Base-by-base conservation (phyloP, 2,329 filamentous ascomycete genomes). In the Aspergillus texensis region DNA sequence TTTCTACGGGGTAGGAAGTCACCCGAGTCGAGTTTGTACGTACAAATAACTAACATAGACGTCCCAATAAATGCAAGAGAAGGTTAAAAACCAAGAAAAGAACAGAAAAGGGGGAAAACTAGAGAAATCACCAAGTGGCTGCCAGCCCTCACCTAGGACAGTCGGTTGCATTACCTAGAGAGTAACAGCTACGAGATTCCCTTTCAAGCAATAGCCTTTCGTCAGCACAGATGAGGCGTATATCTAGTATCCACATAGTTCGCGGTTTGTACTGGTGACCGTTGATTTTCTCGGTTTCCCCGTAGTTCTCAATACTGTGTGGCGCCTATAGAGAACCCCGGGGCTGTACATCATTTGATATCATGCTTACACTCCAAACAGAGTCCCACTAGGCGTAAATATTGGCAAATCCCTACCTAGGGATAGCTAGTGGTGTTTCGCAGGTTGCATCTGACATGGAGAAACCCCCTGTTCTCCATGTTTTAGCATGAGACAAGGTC, bases 401-500 rank as follows among this genome's bases (percentile, higher is more conserved):
- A 36, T 55, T 24, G 52, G 21, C 12, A 26, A 24, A 36, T 21
- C 55, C 34, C 11, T 56, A 16, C 24, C 34, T n/a, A 55, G 30
- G 34, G 52, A 24, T 26, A 39, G 10, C 10, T n/a, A 55, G 10
- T 5, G 6, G 16, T 55, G 32, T 39, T 39, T 39, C 21, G n/a
- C 52, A 36, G 34, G 34, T 24, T 24, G 30, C 30, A 55, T 55
- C 32, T 39, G 52, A 55, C 30, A 28, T 21, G 52, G 52, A 54
- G 9, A 32, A 24, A 19, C 19, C 19, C 50, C 30, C 30, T 36
- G 52, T 54, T 54, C 16, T 14, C 21, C n/a, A 39, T 55, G 52
- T 55, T 55, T 55, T 36, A 55, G n/a, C 34, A 39, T 55, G 52
- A 55, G 52, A 55, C 52, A 36, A 21, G 24, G 30, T 19, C n/a